Conservation (phyloP, 768 basidiomycete genomes). For the Botryobasidium botryosum region DNA sequence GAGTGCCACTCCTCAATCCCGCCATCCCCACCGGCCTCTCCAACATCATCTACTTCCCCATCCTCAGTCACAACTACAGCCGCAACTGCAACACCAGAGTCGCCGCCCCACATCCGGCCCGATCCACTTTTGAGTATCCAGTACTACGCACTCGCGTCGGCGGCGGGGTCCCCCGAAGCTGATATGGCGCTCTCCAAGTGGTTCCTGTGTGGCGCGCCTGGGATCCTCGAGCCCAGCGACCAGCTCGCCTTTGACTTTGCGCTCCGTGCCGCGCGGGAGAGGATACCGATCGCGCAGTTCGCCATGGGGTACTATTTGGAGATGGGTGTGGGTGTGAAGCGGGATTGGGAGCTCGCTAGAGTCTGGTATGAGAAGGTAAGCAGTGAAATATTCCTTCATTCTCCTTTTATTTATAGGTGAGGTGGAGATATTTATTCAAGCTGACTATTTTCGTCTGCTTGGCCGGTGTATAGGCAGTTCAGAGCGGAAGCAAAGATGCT, state of each 20-base stretch:
- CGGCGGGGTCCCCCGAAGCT: constrained; percentile 78
- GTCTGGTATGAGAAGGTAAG: constrained; percentile 62
- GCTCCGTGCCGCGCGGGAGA: constrained; percentile 49
- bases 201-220: constrained; percentile 77
- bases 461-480: too few relatives aligned
- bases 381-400: too few relatives aligned
- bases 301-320: constrained; percentile 93
- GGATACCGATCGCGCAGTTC: constrained; percentile 71
- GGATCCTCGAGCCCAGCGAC: constrained; percentile 75
- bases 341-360: constrained; percentile 32
- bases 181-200: constrained; percentile 96
- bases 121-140: constrained; percentile 82
- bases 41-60: too few relatives aligned
- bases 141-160: constrained; percentile 69
- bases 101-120: constrained; percentile 73
- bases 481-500: too few relatives aligned
- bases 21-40: too few relatives aligned
- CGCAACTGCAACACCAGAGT: constrained; percentile 57
- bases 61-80: too few relatives aligned
- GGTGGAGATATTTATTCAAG: too few relatives aligned
- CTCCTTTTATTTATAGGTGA: too few relatives aligned
- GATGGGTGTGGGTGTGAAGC: constrained; percentile 65
- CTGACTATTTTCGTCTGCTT: too few relatives aligned
- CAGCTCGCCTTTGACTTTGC: constrained; percentile 75
- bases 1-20: too few relatives aligned